A percentile compares a stretch with the other conserved stretches of the same genome.
These are phyloP conservation scores for Ailanthus altissimus DNA, from an alignment of 345 rosid species.

Conservation along the genomic window DNA sequence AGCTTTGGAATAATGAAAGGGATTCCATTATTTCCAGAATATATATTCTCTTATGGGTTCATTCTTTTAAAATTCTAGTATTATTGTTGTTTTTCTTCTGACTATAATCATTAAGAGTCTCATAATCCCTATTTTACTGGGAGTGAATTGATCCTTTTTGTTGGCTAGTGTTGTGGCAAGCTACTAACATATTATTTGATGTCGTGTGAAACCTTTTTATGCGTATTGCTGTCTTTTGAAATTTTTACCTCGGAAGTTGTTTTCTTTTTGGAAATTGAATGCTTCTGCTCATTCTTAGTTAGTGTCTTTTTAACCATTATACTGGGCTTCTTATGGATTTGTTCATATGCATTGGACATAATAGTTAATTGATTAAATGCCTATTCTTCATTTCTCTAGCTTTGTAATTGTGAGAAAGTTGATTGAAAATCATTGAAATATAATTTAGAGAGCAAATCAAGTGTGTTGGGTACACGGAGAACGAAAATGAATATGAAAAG, in stretches of 20 bases:
- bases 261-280: not conserved
- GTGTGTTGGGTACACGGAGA: no score
- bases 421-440: no score
- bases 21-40: not conserved
- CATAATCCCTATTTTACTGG: not conserved
- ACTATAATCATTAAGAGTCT: not conserved
- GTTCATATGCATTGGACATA: not conserved
- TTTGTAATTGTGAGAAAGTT: not conserved
- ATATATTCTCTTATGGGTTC: not conserved
- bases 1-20: not conserved
- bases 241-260: no score
- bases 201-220: no score
- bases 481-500: no score
- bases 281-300: not conserved
- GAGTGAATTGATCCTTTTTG: not conserved
- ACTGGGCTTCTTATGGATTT: not conserved
- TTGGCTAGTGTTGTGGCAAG: not conserved
- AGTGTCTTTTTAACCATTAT: not conserved
- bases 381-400: not conserved
- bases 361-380: not conserved
- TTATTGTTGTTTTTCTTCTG: not conserved
- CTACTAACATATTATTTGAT: no score
- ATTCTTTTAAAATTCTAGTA: not conserved
- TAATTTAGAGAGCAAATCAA: no score
- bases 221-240: not conserved